Conservation (phyloP, 208 protist genomes). For the Crithidia acanthocephali region DNA sequence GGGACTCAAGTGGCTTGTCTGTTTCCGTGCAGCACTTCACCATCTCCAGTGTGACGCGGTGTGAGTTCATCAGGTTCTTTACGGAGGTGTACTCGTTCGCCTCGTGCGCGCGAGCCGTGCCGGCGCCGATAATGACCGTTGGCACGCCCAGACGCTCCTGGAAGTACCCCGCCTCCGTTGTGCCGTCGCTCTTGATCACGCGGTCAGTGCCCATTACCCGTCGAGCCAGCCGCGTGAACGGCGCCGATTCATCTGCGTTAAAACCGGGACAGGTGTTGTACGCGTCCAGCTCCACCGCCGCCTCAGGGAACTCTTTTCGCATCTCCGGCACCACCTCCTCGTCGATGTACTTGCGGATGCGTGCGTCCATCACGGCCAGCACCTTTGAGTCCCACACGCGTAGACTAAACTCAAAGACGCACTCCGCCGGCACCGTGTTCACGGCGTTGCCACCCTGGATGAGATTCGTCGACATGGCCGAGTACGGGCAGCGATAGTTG, state of each 20-base stretch:
- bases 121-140: slow-evolving; percentile 53
- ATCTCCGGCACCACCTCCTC: slow-evolving; percentile 32
- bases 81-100: slow-evolving; percentile 52
- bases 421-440: slow-evolving; percentile 65
- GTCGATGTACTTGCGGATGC: slow-evolving; percentile 43
- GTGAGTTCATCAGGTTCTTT: slow-evolving; percentile 3
- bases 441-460: slow-evolving; percentile 49
- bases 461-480: slow-evolving; percentile 38
- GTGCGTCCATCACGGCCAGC: slow-evolving; percentile 26
- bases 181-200: slow-evolving; percentile 28
- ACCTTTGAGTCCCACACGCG: no score
- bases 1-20: neutral
- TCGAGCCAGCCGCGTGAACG: slow-evolving; percentile 40
- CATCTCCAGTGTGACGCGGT: slow-evolving; percentile 9
- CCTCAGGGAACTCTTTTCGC: slow-evolving; percentile 40
- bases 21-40: slow-evolving; percentile 5
- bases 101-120: slow-evolving; percentile 45
- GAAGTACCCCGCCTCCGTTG: slow-evolving; percentile 57
- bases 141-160: slow-evolving; percentile 44
- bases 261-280: slow-evolving; percentile 30
- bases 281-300: slow-evolving; percentile 18
- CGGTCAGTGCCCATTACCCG: slow-evolving; percentile 14
- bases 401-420: slow-evolving; percentile 40
- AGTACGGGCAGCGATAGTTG: slow-evolving; percentile 35
- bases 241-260: slow-evolving; percentile 35